phyloP scores from a whole-genome alignment of 2,329 filamentous ascomycete genomes.

The Epichloe festucae region DNA sequence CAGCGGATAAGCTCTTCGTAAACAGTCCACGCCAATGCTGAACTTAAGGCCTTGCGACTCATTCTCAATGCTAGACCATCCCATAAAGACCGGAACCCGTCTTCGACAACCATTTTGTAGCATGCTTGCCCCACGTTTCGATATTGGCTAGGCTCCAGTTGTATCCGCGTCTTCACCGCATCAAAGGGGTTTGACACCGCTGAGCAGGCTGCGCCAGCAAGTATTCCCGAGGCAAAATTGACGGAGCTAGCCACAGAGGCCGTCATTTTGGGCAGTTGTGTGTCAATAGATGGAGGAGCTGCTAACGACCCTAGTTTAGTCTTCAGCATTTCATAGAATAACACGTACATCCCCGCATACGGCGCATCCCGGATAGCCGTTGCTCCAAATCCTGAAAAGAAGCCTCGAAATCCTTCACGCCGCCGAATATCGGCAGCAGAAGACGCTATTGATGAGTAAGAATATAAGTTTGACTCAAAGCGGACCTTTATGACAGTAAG shows the following conservation, averaged over 20 bases:
- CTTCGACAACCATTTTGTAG: slow-evolving; percentile 65
- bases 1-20: slow-evolving; percentile 86
- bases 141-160: slow-evolving; percentile 75
- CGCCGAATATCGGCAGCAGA: slow-evolving; percentile 64
- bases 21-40: slow-evolving; percentile 91
- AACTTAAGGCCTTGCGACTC: slow-evolving; percentile 81
- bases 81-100: slow-evolving; percentile 69
- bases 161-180: slow-evolving; percentile 87
- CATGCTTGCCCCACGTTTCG: slow-evolving; percentile 69
- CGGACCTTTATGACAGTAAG: slow-evolving; percentile 94
- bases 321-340: slow-evolving; percentile 85
- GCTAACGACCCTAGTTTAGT: slow-evolving; percentile 33
- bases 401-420: slow-evolving; percentile 63
- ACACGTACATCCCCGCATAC: slow-evolving; percentile 86
- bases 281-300: slow-evolving; percentile 5
- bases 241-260: slow-evolving; percentile 42
- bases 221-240: slow-evolving; percentile 72
- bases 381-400: slow-evolving; percentile 88
- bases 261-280: slow-evolving; percentile 15
- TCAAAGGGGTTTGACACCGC: slow-evolving; percentile 93
- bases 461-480: slow-evolving; percentile 80
- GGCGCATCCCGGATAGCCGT: slow-evolving; percentile 92
- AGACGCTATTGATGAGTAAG: slow-evolving; percentile 61
- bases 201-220: slow-evolving; percentile 73
- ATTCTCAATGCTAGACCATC: slow-evolving; percentile 79